phyloP scores from a whole-genome alignment of 108 stramenopile genomes.

The Conticribra guillardii region DNA sequence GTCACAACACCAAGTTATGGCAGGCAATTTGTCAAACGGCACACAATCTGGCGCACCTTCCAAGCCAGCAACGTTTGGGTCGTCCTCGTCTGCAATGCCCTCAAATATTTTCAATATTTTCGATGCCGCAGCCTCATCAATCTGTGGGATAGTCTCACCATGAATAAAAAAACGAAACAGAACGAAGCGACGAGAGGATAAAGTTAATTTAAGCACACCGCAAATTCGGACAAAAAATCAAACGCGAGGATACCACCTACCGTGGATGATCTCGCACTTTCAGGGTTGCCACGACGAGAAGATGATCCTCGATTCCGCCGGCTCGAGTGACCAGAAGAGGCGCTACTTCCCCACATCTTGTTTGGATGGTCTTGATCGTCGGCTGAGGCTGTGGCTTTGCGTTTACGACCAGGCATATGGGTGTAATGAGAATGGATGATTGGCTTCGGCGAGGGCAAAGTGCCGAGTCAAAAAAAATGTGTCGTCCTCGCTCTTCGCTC shows the following conservation, averaged over 20 bases:
- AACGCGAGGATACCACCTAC: not conserved
- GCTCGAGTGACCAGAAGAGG: constrained; percentile 1
- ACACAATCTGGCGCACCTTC: constrained; percentile 51
- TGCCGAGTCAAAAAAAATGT: too few species aligned
- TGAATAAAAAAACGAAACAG: not conserved
- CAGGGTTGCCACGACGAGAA: not conserved
- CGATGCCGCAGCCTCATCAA: constrained; percentile 29
- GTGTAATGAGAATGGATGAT: too few species aligned
- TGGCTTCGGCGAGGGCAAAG: too few species aligned
- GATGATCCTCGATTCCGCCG: not conserved
- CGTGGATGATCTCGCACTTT: not conserved
- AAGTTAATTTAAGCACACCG: not conserved
- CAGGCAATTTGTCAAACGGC: not conserved
- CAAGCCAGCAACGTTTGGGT: constrained; percentile 65
- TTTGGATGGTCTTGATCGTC: not conserved
- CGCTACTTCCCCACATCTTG: constrained; percentile 17
- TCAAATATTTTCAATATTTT: constrained; percentile 69
- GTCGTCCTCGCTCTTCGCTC: too few species aligned
- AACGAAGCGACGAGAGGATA: not conserved
- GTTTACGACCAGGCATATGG: constrained; percentile 16
- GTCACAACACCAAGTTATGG: not conserved
- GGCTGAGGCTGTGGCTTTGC: constrained; percentile 17
- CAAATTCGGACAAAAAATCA: not conserved
- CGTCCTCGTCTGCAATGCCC: constrained; percentile 70
- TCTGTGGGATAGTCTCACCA: not conserved